phyloP scores from a whole-genome alignment of 345 rosid genomes.

The Sisymbrium irio region DNA sequence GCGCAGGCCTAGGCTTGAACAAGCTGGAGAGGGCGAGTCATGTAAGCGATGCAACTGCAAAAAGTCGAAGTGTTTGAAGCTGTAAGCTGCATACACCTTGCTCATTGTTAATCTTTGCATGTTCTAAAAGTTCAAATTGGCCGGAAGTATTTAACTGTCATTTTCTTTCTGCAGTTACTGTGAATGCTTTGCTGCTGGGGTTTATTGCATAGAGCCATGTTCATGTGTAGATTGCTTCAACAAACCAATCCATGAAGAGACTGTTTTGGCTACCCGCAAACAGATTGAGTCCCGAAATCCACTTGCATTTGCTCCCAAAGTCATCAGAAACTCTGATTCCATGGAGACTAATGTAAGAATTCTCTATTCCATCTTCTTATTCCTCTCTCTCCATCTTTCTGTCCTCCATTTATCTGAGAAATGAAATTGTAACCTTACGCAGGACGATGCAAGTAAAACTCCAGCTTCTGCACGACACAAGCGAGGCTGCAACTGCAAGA shows the following conservation, averaged over 20 bases:
- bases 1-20: conserved; percentile 66
- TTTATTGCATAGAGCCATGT: conserved; percentile 91
- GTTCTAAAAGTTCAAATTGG: not conserved
- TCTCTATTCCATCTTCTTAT: conserved; percentile 10
- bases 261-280: conserved; percentile 90
- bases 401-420: not conserved
- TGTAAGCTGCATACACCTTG: conserved; percentile 51
- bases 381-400: not conserved
- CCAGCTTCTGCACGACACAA: conserved; percentile 98
- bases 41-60: conserved; percentile 98
- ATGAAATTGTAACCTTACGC: conserved; percentile 12
- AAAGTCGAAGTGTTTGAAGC: conserved; percentile 96
- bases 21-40: conserved; percentile 53
- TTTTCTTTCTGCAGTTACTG: conserved; percentile 63
- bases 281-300: conserved; percentile 96
- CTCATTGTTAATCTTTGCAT: conserved; percentile 1
- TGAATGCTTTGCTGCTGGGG: conserved; percentile 99
- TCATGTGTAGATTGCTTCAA: conserved; percentile 95
- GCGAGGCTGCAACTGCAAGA: conserved; percentile 98
- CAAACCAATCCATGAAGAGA: conserved; percentile 89
- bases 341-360: conserved; percentile 61
- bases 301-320: conserved; percentile 99
- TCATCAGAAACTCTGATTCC: conserved; percentile 65
- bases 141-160: not conserved
- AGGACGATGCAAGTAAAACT: conserved; percentile 81